Conservation (phyloP, 169 alveolate genomes). For the Fabrea salina region DNA sequence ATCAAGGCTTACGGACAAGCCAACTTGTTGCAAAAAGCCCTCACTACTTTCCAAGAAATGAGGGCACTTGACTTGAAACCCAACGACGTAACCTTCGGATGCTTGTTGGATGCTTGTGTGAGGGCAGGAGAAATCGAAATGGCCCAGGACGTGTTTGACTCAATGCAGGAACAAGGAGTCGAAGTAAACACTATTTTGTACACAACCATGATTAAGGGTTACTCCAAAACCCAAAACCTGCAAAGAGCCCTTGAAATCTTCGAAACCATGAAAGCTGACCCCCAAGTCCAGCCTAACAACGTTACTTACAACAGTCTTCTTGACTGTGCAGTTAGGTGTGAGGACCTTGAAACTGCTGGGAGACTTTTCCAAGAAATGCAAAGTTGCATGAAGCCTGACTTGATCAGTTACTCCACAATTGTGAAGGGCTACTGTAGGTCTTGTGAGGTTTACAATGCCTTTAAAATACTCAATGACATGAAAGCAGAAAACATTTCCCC, state of each 20-base stretch:
- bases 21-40: conserved; percentile 68
- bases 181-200: conserved; percentile 74
- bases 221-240: conserved; percentile 58
- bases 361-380: conserved; percentile 82
- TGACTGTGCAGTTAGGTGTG: conserved; percentile 81
- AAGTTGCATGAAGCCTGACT: conserved; percentile 85
- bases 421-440: conserved; percentile 92
- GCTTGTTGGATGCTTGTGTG: conserved; percentile 78
- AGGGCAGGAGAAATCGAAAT: conserved; percentile 63
- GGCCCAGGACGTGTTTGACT: conserved; percentile 71
- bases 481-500: conserved; percentile 77
- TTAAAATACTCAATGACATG: conserved; percentile 73
- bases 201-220: conserved; percentile 82
- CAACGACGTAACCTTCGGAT: conserved; percentile 63
- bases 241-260: conserved; percentile 70
- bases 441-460: conserved; percentile 82
- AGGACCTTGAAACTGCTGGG: conserved; percentile 84
- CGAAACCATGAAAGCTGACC: conserved; percentile 62
- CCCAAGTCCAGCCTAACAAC: conserved; percentile 42
- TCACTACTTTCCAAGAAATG: conserved; percentile 65
- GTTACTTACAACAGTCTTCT: conserved; percentile 66
- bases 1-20: conserved; percentile 84
- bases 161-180: conserved; percentile 62
- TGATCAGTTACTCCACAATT: conserved; percentile 90
- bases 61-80: conserved; percentile 58